phyloP scores from a whole-genome alignment of 2,329 filamentous ascomycete genomes.

The Daldinia eschscholtzii region DNA sequence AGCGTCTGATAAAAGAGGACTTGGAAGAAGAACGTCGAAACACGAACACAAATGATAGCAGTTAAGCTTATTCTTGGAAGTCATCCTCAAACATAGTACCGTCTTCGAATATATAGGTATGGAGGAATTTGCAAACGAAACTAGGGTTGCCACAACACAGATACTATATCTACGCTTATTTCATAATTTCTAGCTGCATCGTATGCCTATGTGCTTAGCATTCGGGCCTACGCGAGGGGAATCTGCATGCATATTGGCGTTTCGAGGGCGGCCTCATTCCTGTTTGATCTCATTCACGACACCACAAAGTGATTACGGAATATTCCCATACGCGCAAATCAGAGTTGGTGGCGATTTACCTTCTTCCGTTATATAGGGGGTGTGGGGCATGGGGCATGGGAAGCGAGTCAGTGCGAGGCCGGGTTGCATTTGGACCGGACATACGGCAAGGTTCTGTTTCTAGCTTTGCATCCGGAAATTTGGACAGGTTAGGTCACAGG shows the following conservation, averaged over 20 bases:
- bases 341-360: conserved; percentile 13
- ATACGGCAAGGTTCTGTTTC: conserved; percentile 18
- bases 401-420: conserved; percentile 2
- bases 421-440: conserved; percentile 30
- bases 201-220: conserved; percentile 24
- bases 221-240: conserved; percentile 12
- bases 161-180: conserved; percentile 18
- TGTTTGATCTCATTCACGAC: conserved; percentile 21
- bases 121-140: conserved; percentile 11
- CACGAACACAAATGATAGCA: conserved; percentile 20
- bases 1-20: conserved; percentile 64
- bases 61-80: conserved; percentile 10
- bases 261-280: conserved; percentile 23
- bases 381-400: not conserved
- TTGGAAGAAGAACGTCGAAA: conserved; percentile 51
- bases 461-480: conserved; percentile 25
- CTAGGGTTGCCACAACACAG: not conserved
- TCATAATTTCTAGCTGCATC: conserved; percentile 27
- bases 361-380: conserved; percentile 19
- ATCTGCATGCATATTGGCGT: conserved; percentile 39
- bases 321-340: conserved; percentile 17
- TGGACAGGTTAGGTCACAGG: conserved; percentile 23
- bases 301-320: conserved; percentile 18
- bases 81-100: conserved; percentile 1
- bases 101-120: not conserved